Percentiles rank a stretch among this genome's conserved stretches.
phyloP scores from a whole-genome alignment of 2,329 filamentous ascomycete species.

The Colletotrichum graminicola region DNA sequence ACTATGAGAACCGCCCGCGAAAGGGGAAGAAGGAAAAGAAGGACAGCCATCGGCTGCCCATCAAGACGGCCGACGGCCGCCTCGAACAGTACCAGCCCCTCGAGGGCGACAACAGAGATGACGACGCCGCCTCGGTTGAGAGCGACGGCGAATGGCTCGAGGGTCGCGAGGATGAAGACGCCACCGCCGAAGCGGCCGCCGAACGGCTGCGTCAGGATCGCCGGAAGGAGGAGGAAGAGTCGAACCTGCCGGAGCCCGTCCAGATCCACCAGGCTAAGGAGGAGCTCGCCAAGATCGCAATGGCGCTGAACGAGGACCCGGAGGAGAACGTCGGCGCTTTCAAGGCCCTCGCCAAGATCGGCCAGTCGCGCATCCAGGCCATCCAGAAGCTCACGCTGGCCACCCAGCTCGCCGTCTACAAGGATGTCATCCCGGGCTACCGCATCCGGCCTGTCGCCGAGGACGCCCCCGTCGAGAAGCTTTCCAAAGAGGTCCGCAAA shows the following conservation, averaged over 20 bases:
- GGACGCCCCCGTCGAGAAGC: conserved; percentile 79
- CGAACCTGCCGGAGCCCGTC: conserved; percentile 78
- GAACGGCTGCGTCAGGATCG: conserved; percentile 56
- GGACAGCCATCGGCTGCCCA: conserved; percentile 82
- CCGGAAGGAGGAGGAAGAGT: conserved; percentile 59
- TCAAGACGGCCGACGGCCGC: conserved; percentile 85
- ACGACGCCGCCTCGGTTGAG: conserved; percentile 69
- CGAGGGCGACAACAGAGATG: conserved; percentile 68
- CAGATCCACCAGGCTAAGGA: conserved; percentile 92
- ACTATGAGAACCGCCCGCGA: conserved; percentile 84
- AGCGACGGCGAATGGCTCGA: conserved; percentile 75
- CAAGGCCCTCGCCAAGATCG: conserved; percentile 81
- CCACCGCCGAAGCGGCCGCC: conserved; percentile 57
- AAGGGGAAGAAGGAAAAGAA: conserved; percentile 80
- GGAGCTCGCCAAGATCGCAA: conserved; percentile 86
- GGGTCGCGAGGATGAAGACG: conserved; percentile 69
- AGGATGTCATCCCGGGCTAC: conserved; percentile 96
- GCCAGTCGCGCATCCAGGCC: conserved; percentile 75
- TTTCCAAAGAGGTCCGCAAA: conserved; percentile 91
- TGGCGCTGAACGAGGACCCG: conserved; percentile 87
- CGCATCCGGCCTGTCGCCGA: conserved; percentile 87
- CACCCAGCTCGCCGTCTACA: conserved; percentile 91
- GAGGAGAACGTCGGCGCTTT: conserved; percentile 89
- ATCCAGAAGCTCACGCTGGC: conserved; percentile 89
- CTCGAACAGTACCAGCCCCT: conserved; percentile 71